Evolutionary conservation across 805 yeast genomes (phyloP), one percentile per base, ranked within the genome.

Genomic region (Wickerhamomyces pijperi): DNA sequence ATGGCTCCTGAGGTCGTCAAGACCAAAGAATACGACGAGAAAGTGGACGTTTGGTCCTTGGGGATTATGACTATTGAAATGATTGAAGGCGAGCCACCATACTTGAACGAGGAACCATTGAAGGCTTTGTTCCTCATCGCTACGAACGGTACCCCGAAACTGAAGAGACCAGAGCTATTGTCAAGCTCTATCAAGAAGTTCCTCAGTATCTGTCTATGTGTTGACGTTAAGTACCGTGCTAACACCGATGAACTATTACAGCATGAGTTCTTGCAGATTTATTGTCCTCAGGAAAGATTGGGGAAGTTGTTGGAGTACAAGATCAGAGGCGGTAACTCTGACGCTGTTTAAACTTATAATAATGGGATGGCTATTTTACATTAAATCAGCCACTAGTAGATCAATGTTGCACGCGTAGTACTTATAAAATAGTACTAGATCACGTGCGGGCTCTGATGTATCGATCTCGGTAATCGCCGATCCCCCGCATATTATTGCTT

Each of bases 1-100:
- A 92, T 92, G 99, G 99, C 99, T 0, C 99, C 99, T 1, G 99
- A 92, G 59, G 96, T 92, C 39, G 96, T 92, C 20, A 77, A 88
- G 16, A 76, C 94, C 50, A 88, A 87, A 58, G 96, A 88, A 55
- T 92, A 92, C 56, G 98, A 94, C 28, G 92, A 94, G 36, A 88
- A 92, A 57, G 95, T 92, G 34, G 99, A 92, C 62, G 80, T 92
- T 37, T 92, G 99, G 99, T 86, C 96, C 7, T 64, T 92, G 45
- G 98, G 99, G 48, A 92, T 92, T 47, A 92, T 92, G 97, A 79
- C 85, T 17, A 92, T 92, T 53, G 99, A 92, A 63, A 90, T 92
- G 97, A 85, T 92, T 48, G 98, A 92, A 61, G 96, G 97, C 19
- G 98, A 92, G 59, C 99, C 99, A 13, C 99, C 99, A 3, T 92